Evolutionary conservation across 345 rosid species (phyloP).

Genomic region (Aquilaria malaccensis): DNA sequence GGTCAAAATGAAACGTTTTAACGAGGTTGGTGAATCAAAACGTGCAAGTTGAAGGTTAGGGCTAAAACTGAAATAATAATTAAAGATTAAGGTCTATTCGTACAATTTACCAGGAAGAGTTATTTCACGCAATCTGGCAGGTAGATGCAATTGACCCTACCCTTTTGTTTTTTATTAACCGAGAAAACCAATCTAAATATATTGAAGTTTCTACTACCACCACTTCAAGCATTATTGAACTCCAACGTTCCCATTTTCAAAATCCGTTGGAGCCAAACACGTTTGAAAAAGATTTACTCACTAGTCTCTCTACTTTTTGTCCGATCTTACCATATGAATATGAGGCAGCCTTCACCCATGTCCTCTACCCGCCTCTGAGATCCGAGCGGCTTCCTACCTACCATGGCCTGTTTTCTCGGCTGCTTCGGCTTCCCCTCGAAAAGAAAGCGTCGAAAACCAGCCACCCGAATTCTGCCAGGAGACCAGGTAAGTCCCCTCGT

Average conservation of each 20-base stretch:
- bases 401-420: constrained; percentile 81
- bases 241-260: constrained; percentile 76
- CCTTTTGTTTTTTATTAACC: too few relatives aligned
- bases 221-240: constrained; percentile 26
- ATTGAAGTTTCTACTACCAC: constrained; percentile 16
- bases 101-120: too few relatives aligned
- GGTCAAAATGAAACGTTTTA: too few relatives aligned
- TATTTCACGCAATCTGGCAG: too few relatives aligned
- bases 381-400: too few relatives aligned
- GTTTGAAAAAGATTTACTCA: neutral
- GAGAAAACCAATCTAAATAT: too few relatives aligned
- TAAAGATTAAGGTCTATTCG: too few relatives aligned
- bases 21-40: too few relatives aligned
- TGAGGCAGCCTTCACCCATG: neutral
- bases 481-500: constrained; percentile 34
- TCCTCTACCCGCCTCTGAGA: neutral
- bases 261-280: constrained; percentile 41
- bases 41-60: too few relatives aligned
- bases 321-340: too few relatives aligned
- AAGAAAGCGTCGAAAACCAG: constrained; percentile 42
- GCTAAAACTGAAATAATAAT: too few relatives aligned
- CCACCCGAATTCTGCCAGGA: constrained; percentile 37
- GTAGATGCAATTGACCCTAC: too few relatives aligned
- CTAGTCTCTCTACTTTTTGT: constrained; percentile 4
- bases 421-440: constrained; percentile 75